Percentiles rank a stretch among this genome's conserved stretches.
Conservation (phyloP, 306 rosid genomes). For the Cicer cuneatum region DNA sequence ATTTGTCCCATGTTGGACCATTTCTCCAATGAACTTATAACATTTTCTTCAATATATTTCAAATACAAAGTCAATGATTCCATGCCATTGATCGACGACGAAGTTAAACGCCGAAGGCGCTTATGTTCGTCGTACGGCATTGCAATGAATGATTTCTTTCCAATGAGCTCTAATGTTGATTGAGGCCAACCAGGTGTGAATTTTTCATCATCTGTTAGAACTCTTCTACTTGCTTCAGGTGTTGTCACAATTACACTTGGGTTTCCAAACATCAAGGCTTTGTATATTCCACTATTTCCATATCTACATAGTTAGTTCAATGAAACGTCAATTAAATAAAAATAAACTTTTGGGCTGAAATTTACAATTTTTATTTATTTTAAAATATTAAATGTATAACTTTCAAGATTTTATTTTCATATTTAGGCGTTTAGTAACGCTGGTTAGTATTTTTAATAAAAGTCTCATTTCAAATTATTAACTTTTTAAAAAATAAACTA, state of each 20-base stretch:
- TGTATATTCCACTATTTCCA: slow-evolving; percentile 78
- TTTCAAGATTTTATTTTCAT: too few relatives aligned
- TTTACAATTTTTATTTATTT: too few relatives aligned
- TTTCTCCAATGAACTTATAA: slow-evolving; percentile 61
- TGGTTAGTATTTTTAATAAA: too few relatives aligned
- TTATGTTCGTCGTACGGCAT: slow-evolving; percentile 77
- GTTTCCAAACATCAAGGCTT: slow-evolving; percentile 78
- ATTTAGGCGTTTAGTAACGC: too few relatives aligned
- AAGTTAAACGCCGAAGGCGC: slow-evolving; percentile 79
- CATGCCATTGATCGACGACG: slow-evolving; percentile 82
- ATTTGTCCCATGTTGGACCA: slow-evolving; percentile 73
- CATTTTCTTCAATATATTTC: slow-evolving; percentile 66
- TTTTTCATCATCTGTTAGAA: slow-evolving; percentile 76
- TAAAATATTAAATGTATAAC: too few relatives aligned
- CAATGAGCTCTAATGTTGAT: slow-evolving; percentile 73
- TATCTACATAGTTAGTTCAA: slow-evolving; percentile 51
- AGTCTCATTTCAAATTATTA: too few relatives aligned
- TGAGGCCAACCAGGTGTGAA: slow-evolving; percentile 84
- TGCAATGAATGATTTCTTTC: slow-evolving; percentile 72
- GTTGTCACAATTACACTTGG: slow-evolving; percentile 81
- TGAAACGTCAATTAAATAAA: not conserved
- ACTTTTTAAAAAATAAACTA: too few relatives aligned
- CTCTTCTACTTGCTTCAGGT: slow-evolving; percentile 71
- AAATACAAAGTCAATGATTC: slow-evolving; percentile 73
- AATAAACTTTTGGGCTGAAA: too few relatives aligned